Base-by-base conservation (phyloP, 164 flowering plant species). In the Amborella trichopoda region DNA sequence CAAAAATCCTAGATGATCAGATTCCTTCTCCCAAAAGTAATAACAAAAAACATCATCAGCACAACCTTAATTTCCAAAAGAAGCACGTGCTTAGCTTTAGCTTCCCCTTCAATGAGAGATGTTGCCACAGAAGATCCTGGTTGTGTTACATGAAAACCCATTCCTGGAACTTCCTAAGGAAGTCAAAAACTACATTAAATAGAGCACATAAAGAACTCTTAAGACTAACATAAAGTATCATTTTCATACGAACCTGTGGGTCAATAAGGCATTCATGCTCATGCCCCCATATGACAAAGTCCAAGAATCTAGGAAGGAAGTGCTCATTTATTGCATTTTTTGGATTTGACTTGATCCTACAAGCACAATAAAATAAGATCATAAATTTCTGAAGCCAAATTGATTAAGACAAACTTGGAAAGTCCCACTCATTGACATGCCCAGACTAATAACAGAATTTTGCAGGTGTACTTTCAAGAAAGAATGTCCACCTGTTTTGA, bases 71-170 rank as follows among this genome's bases (percentile, higher is more conserved):
- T 87, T 70, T 91, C 99, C 40, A 91, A 62, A 27, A 91, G 86
- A 50, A 91, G 96, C 16, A 87, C 86, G 67, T 91, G 99, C 65
- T 91, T 91, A 16, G 87, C 96, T 67, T 87, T 91, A 63, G 99
- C 79, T 71, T 91, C 99, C 47, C 99, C 99, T 26, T 87, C 99
- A 61, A 91, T 87, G 28, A 91, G 72, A 30, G 99, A 91, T 53
- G 99, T 91, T 52, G 95, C 99, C 44, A 91, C 83, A 47, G 99
- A 91, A 28, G 99, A 91, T 17, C 99, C 99, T 40, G 99, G 99
- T 62, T 91, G 99, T 26, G 99, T 84, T 44, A 91, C 77, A 73
- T 91, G 96, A 62, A 91, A 91, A 50, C 96, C 96, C 99, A 91
- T 87, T 46, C 96, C 99, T 3, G 99, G 72, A 69, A 87, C 93